Evolutionary conservation across 169 alveolate species (phyloP).

Genomic region (Plasmodium vinckei): DNA sequence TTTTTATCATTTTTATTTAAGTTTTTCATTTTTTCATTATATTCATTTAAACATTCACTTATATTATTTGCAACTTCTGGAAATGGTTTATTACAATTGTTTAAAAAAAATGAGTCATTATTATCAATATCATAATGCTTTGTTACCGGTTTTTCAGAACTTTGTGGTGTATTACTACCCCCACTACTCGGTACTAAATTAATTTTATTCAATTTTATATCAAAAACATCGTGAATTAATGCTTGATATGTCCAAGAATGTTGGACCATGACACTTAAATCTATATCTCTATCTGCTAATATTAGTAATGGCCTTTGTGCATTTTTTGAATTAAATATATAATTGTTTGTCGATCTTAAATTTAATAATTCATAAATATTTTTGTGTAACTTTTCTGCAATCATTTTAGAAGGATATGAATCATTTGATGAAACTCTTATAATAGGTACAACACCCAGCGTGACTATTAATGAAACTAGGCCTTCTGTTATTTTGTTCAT

Average conservation of each 20-base stretch:
- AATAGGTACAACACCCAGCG: slow-evolving; percentile 87
- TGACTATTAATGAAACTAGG: slow-evolving; percentile 84
- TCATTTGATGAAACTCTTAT: slow-evolving; percentile 83
- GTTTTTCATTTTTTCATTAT: slow-evolving; percentile 80
- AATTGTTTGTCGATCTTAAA: slow-evolving; percentile 76
- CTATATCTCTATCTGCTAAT: slow-evolving; percentile 87
- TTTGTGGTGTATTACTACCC: background rate
- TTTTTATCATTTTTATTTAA: slow-evolving; percentile 66
- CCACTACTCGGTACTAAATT: slow-evolving; percentile 5
- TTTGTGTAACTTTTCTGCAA: slow-evolving; percentile 85
- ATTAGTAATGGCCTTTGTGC: slow-evolving; percentile 87
- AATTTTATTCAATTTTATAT: slow-evolving; percentile 85
- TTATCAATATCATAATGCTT: slow-evolving; percentile 79
- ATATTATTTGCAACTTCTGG: slow-evolving; percentile 86
- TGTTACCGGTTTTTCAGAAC: background rate
- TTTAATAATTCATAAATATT: slow-evolving; percentile 82
- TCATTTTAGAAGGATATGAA: slow-evolving; percentile 83
- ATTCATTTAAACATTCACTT: slow-evolving; percentile 79
- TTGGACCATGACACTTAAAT: slow-evolving; percentile 89
- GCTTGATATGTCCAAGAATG: slow-evolving; percentile 93
- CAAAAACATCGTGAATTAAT: slow-evolving; percentile 87
- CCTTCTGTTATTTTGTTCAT: slow-evolving; percentile 84
- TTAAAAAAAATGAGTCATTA: slow-evolving; percentile 79
- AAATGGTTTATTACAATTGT: slow-evolving; percentile 80
- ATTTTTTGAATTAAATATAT: slow-evolving; percentile 77